Evolutionary conservation across 2,329 filamentous ascomycete species (phyloP).

Genomic region (Calcarisporium arbuscula): DNA sequence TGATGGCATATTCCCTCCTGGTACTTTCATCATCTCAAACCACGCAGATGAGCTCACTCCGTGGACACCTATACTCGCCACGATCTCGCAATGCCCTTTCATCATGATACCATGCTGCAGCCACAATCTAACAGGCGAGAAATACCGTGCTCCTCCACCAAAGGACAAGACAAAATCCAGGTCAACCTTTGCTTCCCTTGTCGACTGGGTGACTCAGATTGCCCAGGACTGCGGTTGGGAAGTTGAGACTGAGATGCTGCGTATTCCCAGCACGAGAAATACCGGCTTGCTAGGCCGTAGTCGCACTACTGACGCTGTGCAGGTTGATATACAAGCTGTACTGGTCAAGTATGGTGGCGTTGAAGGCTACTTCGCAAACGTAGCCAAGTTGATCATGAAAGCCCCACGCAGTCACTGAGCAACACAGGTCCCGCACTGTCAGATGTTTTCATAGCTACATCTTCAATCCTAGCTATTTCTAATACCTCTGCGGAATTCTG

Average conservation of each 20-base stretch:
- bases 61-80: slow-evolving; percentile 88
- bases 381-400: slow-evolving; percentile 53
- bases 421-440: slow-evolving; percentile 62
- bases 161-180: slow-evolving; percentile 42
- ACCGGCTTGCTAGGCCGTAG: slow-evolving; percentile 68
- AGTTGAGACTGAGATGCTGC: slow-evolving; percentile 75
- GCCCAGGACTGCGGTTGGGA: slow-evolving; percentile 66
- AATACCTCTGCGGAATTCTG: slow-evolving; percentile 67
- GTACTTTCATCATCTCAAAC: slow-evolving; percentile 92
- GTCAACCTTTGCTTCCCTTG: slow-evolving; percentile 78
- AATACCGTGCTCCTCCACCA: slow-evolving; percentile 60
- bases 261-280: slow-evolving; percentile 91
- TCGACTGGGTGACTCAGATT: slow-evolving; percentile 68
- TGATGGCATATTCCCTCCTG: slow-evolving; percentile 60
- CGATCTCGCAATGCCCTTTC: slow-evolving; percentile 70
- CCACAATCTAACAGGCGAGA: slow-evolving; percentile 71
- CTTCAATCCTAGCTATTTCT: slow-evolving; percentile 58
- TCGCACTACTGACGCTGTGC: slow-evolving; percentile 18
- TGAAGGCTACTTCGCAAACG: slow-evolving; percentile 51
- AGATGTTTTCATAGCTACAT: slow-evolving; percentile 72
- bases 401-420: slow-evolving; percentile 32
- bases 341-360: slow-evolving; percentile 48
- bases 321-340: slow-evolving; percentile 37
- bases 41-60: slow-evolving; percentile 94
- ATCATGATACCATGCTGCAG: slow-evolving; percentile 95